Base-by-base conservation (phyloP, 371 early-diverging fungal species). In the Scutellospora calospora region DNA sequence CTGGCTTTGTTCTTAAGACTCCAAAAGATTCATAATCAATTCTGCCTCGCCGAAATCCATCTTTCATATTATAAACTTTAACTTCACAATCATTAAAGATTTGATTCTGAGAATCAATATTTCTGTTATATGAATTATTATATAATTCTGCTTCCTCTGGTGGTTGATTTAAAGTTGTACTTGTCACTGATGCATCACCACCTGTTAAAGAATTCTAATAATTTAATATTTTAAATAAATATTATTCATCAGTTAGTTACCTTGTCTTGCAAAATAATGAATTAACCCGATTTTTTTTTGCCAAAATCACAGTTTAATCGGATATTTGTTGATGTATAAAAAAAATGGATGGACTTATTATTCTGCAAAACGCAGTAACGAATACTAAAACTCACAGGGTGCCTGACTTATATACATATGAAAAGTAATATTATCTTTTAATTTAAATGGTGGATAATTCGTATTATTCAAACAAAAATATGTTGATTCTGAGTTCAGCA, bases 1-100 rank as follows among this genome's bases (percentile, higher is more conserved):
- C 93, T 38, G 97, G 97, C 82, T 97, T 97, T 2, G 95, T 94
- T 79, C 95, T 88, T 78, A 96, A 83, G 22, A 89, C 88, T 1
- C 92, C 91, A 2, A 89, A 65, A 14, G 85, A 79, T 51, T 87
- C 85, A 80, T 88, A 91, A 41, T 89, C 89, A 60, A 87, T 83
- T 5, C 95, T 87, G 0, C 94, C 95, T 38, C 95, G 78, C 12
- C 84, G 78, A 65, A 86, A 79, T 14, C 74, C 83, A 25, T 74
- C 65, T 3, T 41, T 81, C 33, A 18, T 35, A 5, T 72, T 72
- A 6, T 2, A 20, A 18, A 68, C 68, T 31, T 51, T 14, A 33
- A 78, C 8, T 22, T 80, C 45, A 49, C 9, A 38, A 33, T 54
- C 6, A 54, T 54, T 18, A 25, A 5, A 18, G 35, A 8, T 41